A percentile compares a stretch with the other conserved stretches of the same genome.
Conservation (phyloP, 345 rosid genomes). For the Salix suchowensis region DNA sequence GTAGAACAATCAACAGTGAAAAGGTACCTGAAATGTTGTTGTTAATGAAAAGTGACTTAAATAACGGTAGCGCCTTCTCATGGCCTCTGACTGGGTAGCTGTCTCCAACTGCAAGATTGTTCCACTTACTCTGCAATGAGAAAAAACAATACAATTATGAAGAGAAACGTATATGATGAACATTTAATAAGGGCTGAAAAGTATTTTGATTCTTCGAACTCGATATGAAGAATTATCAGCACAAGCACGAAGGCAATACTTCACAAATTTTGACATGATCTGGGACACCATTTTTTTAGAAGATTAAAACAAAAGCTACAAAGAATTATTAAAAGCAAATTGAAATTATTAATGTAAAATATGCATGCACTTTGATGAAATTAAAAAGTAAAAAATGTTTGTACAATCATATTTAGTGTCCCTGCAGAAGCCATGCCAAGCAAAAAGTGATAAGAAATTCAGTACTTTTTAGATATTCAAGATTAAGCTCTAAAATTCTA, state of each 20-base stretch:
- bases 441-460: not conserved
- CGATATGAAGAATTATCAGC: not conserved
- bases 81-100: slow-evolving; percentile 76
- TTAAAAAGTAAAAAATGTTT: too few relatives aligned
- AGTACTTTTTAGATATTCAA: not conserved
- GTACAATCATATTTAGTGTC: too few relatives aligned
- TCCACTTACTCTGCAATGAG: slow-evolving; percentile 63
- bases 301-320: too few relatives aligned
- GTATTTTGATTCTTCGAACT: not conserved
- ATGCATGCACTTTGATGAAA: too few relatives aligned
- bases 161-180: not conserved
- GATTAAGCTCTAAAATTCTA: not conserved
- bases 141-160: not conserved
- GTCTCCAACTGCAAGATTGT: slow-evolving; percentile 80
- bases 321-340: too few relatives aligned
- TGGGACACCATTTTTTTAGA: too few relatives aligned
- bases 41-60: slow-evolving; percentile 90
- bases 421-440: not conserved
- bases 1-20: not conserved
- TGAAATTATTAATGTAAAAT: too few relatives aligned
- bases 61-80: slow-evolving; percentile 78
- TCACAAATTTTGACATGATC: too few relatives aligned
- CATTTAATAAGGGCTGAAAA: not conserved
- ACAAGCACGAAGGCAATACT: too few relatives aligned
- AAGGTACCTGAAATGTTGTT: slow-evolving; percentile 70